Conservation (phyloP, 495 filamentous ascomycete species). For the Aspergillus panamensis region DNA sequence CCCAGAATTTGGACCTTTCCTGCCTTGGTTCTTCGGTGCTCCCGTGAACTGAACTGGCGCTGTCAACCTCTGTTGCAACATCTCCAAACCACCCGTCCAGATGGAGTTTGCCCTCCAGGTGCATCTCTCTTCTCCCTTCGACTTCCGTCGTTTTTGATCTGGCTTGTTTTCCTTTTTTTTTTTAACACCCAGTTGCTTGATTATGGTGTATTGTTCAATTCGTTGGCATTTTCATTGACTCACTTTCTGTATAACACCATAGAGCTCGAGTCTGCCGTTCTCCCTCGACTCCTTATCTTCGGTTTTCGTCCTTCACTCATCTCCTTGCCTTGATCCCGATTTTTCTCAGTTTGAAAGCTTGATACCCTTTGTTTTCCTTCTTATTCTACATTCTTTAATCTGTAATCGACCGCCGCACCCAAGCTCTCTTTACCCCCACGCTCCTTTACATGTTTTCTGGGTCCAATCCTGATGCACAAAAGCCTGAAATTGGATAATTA, state of each 20-base stretch:
- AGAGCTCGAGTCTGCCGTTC: constrained; percentile 17
- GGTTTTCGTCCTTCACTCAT: constrained; percentile 1
- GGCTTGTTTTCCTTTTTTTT: background rate
- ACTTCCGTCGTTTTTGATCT: constrained; percentile 7
- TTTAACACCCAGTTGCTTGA: background rate
- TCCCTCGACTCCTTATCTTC: constrained; percentile 14
- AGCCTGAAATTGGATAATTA: background rate
- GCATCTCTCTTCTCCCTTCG: background rate
- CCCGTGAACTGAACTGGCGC: background rate
- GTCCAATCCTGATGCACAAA: constrained; percentile 5
- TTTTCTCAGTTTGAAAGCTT: constrained; percentile 12
- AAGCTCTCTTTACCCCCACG: background rate
- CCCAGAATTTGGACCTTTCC: background rate
- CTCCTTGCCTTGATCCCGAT: constrained; percentile 14
- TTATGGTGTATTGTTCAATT: constrained; percentile 22
- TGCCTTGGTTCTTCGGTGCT: background rate
- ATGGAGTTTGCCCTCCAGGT: constrained; percentile 2
- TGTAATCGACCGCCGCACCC: background rate
- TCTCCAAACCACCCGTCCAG: background rate
- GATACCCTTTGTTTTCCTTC: constrained; percentile 8
- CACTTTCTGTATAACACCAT: constrained; percentile 21
- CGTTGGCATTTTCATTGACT: background rate
- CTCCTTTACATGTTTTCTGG: background rate
- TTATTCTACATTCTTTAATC: background rate
- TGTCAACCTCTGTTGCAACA: background rate